Percentiles rank a stretch among this genome's conserved stretches.
phyloP scores from a whole-genome alignment of 2,329 filamentous ascomycete species.

The Zelopaecilomyces penicillatus region DNA sequence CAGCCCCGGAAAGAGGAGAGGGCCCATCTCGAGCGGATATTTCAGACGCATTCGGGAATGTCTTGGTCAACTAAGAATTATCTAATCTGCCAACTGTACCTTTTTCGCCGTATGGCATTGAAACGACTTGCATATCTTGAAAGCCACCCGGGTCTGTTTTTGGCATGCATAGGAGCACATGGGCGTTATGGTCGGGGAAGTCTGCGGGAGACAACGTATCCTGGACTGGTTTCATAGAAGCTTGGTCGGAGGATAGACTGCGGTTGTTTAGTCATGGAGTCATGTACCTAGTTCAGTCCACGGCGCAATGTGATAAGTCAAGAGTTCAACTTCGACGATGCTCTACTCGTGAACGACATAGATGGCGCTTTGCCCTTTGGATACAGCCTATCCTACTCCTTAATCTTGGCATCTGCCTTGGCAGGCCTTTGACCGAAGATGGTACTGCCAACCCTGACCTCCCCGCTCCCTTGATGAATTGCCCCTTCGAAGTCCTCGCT shows the following conservation, averaged over 20 bases:
- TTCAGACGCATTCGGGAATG: constrained; percentile 45
- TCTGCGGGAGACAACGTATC: constrained; percentile 3
- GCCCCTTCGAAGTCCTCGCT: constrained; percentile 92
- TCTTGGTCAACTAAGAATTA: constrained; percentile 38
- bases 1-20: constrained; percentile 29
- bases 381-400: constrained; percentile 24
- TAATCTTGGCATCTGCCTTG: constrained; percentile 69
- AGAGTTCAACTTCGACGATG: too few species aligned
- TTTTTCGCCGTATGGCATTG: too few species aligned
- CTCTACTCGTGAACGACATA: too few species aligned
- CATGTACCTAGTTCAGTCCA: too few species aligned
- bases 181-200: constrained; percentile 18
- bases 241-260: too few species aligned
- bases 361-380: too few species aligned
- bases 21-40: constrained; percentile 41
- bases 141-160: constrained; percentile 43
- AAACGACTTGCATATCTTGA: constrained; percentile 16
- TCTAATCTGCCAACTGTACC: too few species aligned
- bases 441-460: constrained; percentile 87
- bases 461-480: constrained; percentile 70
- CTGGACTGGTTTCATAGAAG: neutral
- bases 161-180: constrained; percentile 36
- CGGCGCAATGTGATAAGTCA: too few species aligned
- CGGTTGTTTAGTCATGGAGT: too few species aligned
- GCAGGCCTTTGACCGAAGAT: constrained; percentile 82